Evolutionary conservation across 768 basidiomycete genomes (phyloP), one percentile per base, ranked within the genome.

Genomic region (Tricholoma saponaceum): DNA sequence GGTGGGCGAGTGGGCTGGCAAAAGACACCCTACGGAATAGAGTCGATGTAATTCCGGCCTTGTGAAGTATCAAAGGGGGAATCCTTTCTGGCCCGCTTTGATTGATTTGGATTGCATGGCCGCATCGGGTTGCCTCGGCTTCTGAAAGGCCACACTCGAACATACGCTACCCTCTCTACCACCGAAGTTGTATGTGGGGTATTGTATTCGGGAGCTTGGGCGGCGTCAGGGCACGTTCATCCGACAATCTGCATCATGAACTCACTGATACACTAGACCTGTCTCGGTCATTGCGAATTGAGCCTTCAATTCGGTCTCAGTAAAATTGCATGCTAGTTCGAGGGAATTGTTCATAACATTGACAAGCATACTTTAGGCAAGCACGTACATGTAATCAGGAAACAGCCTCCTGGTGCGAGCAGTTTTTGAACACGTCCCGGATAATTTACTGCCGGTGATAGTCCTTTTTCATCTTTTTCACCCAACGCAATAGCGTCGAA

Each of bases 401-500:
- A 90, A 64, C 76, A 70, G 6, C 86, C 90, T 0, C 85, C 86
- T 5, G 84, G 80, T 64, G 81, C 84, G 23, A 94, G 75, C 54
- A 90, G 66, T 37, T 70, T 69, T 12, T 74, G 71, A 20, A 88
- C 79, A 12, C 84, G 81, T 46, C 60, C 64, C 3, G 87, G 89
- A 67, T 94, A 93, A 16, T 64, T 67, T n/a, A 75, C 70, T 0
- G 80, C 80, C 1, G 86, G 85, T 0, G 79, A 74, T 41, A 62
- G 67, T 20, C 86, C 89, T 35, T 68, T 63, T 5, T 71, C 76
- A 41, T 86, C 83, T 65, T 83, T 85, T 55, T 78, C 76, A 51
- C 81, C 86, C 37, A 94, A 71, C 0, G 90, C 87, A 51, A 93
- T 92, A 5, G 92, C 90, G 64, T 94, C 92, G 65, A 84, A 91